Evolutionary conservation across 768 basidiomycete genomes (phyloP), one percentile per base, ranked within the genome.

Genomic region (Dioszegia hungarica): DNA sequence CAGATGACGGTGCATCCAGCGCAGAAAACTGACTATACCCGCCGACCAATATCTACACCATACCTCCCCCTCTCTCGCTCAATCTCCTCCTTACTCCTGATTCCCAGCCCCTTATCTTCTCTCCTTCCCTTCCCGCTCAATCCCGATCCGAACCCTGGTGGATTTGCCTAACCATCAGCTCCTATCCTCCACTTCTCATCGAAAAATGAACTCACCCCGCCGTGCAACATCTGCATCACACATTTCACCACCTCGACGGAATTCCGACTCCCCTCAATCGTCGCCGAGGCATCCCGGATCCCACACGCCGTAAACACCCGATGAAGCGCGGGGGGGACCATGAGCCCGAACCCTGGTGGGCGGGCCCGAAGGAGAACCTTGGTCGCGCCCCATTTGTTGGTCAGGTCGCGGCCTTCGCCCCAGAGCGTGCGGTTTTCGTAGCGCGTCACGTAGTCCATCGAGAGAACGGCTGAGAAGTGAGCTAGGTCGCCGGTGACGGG

Each of bases 361-460:
- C 79, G 56, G 12, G 75, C 75, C 24, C 94, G 83, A 67, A 98
- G 77, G 62, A 88, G 82, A 61, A 98, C 80, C 59, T 82, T 81
- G 8, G 89, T 91, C 14, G 88, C 80, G 17, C 92, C 90, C 60
- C 90, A 85, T 78, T 98, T 99, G 61, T 80, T 80, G 50, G 82
- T 79, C 80, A 93, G 83, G 50, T 91, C 88, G 44, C 58, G 46
- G 9, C 70, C 76, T 41, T 56, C 59, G 20, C 90, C 90, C 89
- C 90, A 97, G 17, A 95, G 81, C n/a, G 95, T 98, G 48, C 95
- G 83, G 61, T 84, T 80, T 76, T 99, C 94, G 77, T 91, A 97
- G n/a, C 90, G 84, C 63, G 89, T 87, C 53, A 99, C 90, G 67
- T 81, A 86, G 76, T 97, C 95, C 86, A 97, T 87, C 69, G 86